Conservation (phyloP, 2,329 filamentous ascomycete species). For the Trichoderma sp. region DNA sequence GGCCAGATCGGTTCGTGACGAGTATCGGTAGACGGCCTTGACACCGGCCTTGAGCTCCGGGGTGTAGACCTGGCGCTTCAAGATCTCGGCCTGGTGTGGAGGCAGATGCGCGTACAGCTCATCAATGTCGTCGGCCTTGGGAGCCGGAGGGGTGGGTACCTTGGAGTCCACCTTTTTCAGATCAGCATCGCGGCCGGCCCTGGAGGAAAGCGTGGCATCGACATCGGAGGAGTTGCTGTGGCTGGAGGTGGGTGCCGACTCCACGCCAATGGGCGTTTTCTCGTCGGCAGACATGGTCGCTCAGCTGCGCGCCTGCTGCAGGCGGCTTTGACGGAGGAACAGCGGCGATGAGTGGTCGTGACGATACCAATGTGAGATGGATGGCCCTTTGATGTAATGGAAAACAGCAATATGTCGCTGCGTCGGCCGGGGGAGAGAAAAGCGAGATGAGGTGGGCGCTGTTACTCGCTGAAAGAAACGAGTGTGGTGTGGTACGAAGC, state of each 20-base stretch:
- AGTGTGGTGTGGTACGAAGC: background rate
- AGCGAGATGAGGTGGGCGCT: conserved; percentile 9
- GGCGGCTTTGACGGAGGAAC: background rate
- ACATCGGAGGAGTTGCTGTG: conserved; percentile 22
- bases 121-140: conserved; percentile 43
- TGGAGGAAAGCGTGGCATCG: conserved; percentile 13
- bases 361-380: background rate
- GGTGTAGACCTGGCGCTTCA: conserved; percentile 68
- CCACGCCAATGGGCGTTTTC: conserved; percentile 4
- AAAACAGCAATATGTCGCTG: background rate
- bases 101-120: conserved; percentile 65
- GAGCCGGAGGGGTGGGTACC: background rate
- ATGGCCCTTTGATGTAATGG: background rate
- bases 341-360: background rate
- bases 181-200: conserved; percentile 1
- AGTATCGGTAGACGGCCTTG: conserved; percentile 68
- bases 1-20: conserved; percentile 63
- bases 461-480: conserved; percentile 4
- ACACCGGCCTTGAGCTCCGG: conserved; percentile 65
- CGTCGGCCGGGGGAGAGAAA: background rate
- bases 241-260: conserved; percentile 14
- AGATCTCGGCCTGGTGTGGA: conserved; percentile 63
- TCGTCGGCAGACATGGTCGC: conserved; percentile 22
- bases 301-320: conserved; percentile 16
- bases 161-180: conserved; percentile 25